Evolutionary conservation across 2,329 filamentous ascomycete genomes (phyloP), one percentile per base, ranked within the genome.

Genomic region (Apiospora malaysiana): DNA sequence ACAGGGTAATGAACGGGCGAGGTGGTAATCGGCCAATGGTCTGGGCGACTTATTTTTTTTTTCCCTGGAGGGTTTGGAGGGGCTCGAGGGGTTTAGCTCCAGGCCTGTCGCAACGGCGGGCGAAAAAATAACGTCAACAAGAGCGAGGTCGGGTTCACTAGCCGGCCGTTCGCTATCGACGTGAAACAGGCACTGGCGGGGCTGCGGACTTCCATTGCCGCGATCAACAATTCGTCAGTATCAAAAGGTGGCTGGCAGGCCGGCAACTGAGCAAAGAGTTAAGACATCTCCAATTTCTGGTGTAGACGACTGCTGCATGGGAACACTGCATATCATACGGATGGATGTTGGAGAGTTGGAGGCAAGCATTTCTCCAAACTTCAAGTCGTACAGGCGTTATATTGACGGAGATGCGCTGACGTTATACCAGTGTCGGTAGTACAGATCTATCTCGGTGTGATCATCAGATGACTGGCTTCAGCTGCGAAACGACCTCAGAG

Each of bases 121-220:
- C 42, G 16, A n/a, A 47, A 47, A 37, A 40, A 63, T 32, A n/a
- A 63, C 27, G 32, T 63, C 27, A 63, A 32, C 18, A 8, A n/a
- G 6, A 63, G 56, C 56, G 32, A 63, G 40, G 32, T 63, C 56
- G 32, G 18, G 32, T 37, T 63, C 9, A 37, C 51, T 59, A 59
- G 27, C 27, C 42, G 42, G 42, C 42, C 42, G 32, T 37, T 40
- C 9, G 32, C 51, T 59, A 27, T 7, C 51, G 25, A 59, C 27
- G 9, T 59, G 51, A 59, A 59, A 59, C 51, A 37, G 27, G 40
- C 27, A 12, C 32, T n/a, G 56, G 56, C 56, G 56, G 56, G 56
- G 32, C 56, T 7, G 56, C 56, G 56, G 56, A 40, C 56, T 63
- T 63, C 56, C 56, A 63, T n/a, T 21, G 32, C 56, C 56, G 56